These are phyloP conservation scores for Capsicum rhomboideum DNA, from an alignment of 257 asterid genomes.

Conservation along the genomic window DNA sequence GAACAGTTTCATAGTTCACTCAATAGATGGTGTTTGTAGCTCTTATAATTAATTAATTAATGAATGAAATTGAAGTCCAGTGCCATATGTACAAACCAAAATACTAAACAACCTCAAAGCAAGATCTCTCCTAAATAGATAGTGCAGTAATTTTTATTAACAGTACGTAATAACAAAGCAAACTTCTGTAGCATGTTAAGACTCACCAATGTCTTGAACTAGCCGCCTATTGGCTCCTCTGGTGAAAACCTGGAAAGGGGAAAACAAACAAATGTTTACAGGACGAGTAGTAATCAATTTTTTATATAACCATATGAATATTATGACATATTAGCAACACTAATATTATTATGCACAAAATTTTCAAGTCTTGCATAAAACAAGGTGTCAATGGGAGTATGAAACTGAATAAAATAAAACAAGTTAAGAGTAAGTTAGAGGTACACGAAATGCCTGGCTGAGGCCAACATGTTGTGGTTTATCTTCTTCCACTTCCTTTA, in stretches of 20 bases:
- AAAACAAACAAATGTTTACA: not conserved
- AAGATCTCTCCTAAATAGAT: not conserved
- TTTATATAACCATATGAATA: too few species aligned
- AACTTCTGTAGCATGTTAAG: not conserved
- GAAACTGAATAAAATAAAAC: not conserved
- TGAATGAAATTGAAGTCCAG: not conserved
- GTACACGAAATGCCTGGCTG: conserved; percentile 33
- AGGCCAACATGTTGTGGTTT: not conserved
- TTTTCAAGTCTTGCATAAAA: too few species aligned
- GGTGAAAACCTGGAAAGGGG: conserved; percentile 19
- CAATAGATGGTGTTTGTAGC: not conserved
- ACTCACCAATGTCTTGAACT: conserved; percentile 25
- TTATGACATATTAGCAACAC: too few species aligned
- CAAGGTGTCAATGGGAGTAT: not conserved
- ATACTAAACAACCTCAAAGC: not conserved
- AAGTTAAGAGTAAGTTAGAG: not conserved
- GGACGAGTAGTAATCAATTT: not conserved
- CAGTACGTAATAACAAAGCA: not conserved
- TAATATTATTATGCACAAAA: too few species aligned
- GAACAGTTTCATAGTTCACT: not conserved
- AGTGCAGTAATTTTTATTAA: not conserved
- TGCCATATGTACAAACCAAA: not conserved
- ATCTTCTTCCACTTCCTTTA: conserved; percentile 24
- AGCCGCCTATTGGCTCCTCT: conserved; percentile 22
- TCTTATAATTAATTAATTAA: not conserved